These are phyloP conservation scores for Kwoniella bestiolae DNA, from an alignment of 768 basidiomycete genomes.

Conservation along the genomic window DNA sequence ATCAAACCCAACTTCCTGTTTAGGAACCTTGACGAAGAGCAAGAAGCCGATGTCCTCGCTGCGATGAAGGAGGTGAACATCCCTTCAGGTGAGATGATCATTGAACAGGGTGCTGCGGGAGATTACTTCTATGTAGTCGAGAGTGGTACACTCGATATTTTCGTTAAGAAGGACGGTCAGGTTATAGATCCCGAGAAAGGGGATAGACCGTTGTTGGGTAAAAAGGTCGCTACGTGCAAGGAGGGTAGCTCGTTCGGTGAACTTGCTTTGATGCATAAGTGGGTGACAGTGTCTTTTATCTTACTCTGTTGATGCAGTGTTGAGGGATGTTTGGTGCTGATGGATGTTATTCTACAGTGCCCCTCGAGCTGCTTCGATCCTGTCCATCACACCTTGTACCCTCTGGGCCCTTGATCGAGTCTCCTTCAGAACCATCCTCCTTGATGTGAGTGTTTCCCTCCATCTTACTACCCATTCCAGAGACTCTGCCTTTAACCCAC, in stretches of 20 bases:
- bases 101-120: constrained; percentile 94
- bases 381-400: constrained; percentile 74
- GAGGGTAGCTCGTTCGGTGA: constrained; percentile 92
- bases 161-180: constrained; percentile 58
- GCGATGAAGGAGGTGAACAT: constrained; percentile 91
- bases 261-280: constrained; percentile 95
- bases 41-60: constrained; percentile 85
- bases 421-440: constrained; percentile 95
- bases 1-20: constrained; percentile 91
- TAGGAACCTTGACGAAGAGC: constrained; percentile 94
- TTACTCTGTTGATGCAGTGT: not conserved
- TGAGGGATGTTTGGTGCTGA: not conserved
- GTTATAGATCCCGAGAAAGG: constrained; percentile 42
- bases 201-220: constrained; percentile 54
- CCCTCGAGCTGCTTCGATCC: constrained; percentile 89
- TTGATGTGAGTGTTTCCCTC: constrained; percentile 66
- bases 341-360: constrained; percentile 60
- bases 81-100: constrained; percentile 79
- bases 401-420: constrained; percentile 96
- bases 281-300: constrained; percentile 28
- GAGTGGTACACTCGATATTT: constrained; percentile 81
- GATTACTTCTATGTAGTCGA: constrained; percentile 99
- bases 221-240: constrained; percentile 80
- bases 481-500: not conserved
- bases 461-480: not conserved